Evolutionary conservation across 495 filamentous ascomycete species (phyloP), one percentile per base, ranked within the genome.

Genomic region (Haplographium delicatum): DNA sequence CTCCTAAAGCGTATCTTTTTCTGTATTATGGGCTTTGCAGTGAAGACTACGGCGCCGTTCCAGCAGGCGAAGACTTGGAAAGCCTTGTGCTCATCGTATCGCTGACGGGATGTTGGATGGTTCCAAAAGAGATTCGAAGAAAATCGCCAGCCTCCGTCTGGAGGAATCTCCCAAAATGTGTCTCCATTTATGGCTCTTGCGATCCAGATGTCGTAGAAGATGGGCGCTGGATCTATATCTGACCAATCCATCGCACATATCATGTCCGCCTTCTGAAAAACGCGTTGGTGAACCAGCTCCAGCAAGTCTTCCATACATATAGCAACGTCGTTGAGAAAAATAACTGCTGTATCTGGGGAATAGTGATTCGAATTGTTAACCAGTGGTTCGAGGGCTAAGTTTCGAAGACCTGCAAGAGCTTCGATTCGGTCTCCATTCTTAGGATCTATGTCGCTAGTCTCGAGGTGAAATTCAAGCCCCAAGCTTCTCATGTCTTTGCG

Each of bases 61-160:
- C 75, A 78, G 60, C 75, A 78, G 1, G 72, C 68, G 37, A 76
- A 78, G 0, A 80, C 75, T 61, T 80, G 76, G 50, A 78, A 73
- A 0, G 76, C 72, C 26, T 57, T 57, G 8, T 54, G 47, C 6
- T 39, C 42, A 3, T 40, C 18, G 31, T 67, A 67, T 16, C 67
- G 58, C 10, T 35, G 44, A 15, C 57, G 56, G 8, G 66, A 40
- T 5, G 26, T 38, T 2, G 57, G 51, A 39, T 74, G 61, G 47
- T 70, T 67, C 64, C 68, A 74, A 45, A 78, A 74, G 33, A 78
- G 56, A 39, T 78, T 67, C 58, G 65, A 64, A 1, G 67, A 64
- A 30, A 47, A 60, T 23, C 65, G 24, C 69, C 68, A 76, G 43
- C 47, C 66, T n/a, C 65, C 72, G 40, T 70, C 67, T 13, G 64